Conservation (phyloP, 768 basidiomycete species). For the Kwoniella pini region DNA sequence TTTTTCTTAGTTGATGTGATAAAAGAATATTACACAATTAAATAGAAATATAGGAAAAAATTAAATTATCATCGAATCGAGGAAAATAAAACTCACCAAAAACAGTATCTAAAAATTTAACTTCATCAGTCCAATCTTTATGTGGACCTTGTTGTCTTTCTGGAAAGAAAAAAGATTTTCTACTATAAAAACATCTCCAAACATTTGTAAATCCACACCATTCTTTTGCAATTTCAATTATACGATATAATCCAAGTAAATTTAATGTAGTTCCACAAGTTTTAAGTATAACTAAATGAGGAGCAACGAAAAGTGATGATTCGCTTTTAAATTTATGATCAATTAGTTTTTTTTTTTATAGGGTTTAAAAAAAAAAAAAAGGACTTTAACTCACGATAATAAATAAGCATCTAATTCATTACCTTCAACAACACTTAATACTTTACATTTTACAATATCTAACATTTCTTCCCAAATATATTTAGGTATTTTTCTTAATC, state of each 20-base stretch:
- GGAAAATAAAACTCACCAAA: conserved; percentile 62
- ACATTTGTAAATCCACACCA: conserved; percentile 61
- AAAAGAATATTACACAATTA: no score
- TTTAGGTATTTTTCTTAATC: conserved; percentile 74
- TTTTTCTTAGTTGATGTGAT: no score
- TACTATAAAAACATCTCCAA: conserved; percentile 90
- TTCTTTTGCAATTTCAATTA: conserved; percentile 79
- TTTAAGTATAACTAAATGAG: conserved; percentile 95
- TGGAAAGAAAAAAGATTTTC: conserved; percentile 99
- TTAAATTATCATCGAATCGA: background rate
- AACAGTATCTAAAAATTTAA: conserved; percentile 83
- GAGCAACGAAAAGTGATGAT: conserved; percentile 91
- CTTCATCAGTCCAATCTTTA: conserved; percentile 88
- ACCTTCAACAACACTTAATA: conserved; percentile 85
- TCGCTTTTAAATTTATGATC: conserved; percentile 69
- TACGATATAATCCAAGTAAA: conserved; percentile 88
- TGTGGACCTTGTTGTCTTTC: conserved; percentile 92
- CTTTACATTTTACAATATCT: conserved; percentile 92
- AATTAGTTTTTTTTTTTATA: no score
- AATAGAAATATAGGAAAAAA: no score
- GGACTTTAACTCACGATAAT: conserved; percentile 67
- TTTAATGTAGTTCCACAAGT: conserved; percentile 99
- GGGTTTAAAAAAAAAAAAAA: background rate
- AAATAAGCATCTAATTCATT: conserved; percentile 93
- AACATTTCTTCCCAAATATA: conserved; percentile 95